Evolutionary conservation across 192 early-diverging fungal genomes (phyloP).

Genomic region (Chytriomyces hyalinus): DNA sequence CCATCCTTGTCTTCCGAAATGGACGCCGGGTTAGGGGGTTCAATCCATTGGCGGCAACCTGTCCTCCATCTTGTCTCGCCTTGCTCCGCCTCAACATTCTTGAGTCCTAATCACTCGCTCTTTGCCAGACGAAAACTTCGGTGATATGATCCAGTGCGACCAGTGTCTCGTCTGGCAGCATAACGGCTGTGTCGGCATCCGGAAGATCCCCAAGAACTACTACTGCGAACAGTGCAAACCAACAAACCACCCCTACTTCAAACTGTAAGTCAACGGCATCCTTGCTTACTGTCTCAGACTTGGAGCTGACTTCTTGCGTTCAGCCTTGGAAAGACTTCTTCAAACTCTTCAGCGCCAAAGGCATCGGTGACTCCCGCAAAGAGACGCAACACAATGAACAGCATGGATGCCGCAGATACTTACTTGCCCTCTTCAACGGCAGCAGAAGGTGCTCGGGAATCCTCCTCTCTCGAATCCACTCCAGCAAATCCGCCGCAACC

Average conservation of each 20-base stretch:
- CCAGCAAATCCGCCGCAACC: not conserved
- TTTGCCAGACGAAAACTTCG: conserved; percentile 33
- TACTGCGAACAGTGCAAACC: conserved; percentile 91
- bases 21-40: too few relatives aligned
- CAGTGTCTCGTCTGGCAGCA: conserved; percentile 94
- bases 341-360: not conserved
- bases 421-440: not conserved
- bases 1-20: not conserved
- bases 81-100: not conserved
- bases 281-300: not conserved
- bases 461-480: not conserved
- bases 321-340: not conserved
- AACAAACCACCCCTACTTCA: conserved; percentile 73
- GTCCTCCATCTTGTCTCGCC: not conserved
- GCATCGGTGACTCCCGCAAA: conserved; percentile 19
- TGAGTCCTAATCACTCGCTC: not conserved
- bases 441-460: not conserved
- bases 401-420: conserved; percentile 43
- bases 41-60: too few relatives aligned
- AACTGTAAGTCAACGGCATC: conserved; percentile 30
- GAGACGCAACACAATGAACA: conserved; percentile 53
- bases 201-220: conserved; percentile 86
- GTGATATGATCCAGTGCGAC: conserved; percentile 91
- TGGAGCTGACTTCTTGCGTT: not conserved
- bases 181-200: conserved; percentile 85